Conservation (phyloP, 2,329 filamentous ascomycete genomes). For the Monosporascus sp. region DNA sequence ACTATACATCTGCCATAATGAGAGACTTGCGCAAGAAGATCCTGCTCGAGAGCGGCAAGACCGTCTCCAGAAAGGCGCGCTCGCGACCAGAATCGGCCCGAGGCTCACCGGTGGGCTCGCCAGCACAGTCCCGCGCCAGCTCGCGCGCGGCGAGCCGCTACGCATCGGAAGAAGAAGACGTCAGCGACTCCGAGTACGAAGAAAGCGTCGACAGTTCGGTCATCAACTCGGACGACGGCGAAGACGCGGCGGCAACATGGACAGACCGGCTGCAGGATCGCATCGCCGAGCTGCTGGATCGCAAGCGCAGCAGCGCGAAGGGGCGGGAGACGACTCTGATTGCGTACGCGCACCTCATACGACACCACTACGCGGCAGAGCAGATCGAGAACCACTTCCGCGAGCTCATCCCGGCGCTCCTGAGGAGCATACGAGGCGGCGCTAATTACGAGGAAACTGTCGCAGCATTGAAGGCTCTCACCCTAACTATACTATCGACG, state of each 20-base stretch:
- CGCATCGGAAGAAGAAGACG: constrained; percentile 58
- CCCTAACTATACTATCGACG: constrained; percentile 63
- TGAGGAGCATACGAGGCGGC: constrained; percentile 66
- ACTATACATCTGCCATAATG: constrained; percentile 35
- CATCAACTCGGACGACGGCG: constrained; percentile 61
- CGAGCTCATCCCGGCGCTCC: constrained; percentile 60
- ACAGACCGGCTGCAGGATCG: constrained; percentile 57
- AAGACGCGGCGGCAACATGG: constrained; percentile 53
- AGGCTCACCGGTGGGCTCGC: constrained; percentile 53
- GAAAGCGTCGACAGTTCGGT: constrained; percentile 42
- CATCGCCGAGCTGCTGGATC: constrained; percentile 64
- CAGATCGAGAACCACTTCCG: constrained; percentile 53
- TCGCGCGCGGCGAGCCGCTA: constrained; percentile 58
- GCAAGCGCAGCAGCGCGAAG: constrained; percentile 72
- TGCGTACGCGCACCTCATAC: constrained; percentile 60
- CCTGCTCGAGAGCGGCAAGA: constrained; percentile 66
- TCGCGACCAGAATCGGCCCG: constrained; percentile 50
- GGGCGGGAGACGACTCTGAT: constrained; percentile 61
- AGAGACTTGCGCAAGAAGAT: constrained; percentile 63
- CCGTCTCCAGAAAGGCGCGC: constrained; percentile 62
- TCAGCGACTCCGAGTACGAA: constrained; percentile 48
- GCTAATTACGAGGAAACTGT: constrained; percentile 63
- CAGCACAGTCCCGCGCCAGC: constrained; percentile 49
- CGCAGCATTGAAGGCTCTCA: constrained; percentile 66
- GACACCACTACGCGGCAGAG: constrained; percentile 61